phyloP scores from a whole-genome alignment of 2,329 filamentous ascomycete genomes.

The Monilinia aucupariae region DNA sequence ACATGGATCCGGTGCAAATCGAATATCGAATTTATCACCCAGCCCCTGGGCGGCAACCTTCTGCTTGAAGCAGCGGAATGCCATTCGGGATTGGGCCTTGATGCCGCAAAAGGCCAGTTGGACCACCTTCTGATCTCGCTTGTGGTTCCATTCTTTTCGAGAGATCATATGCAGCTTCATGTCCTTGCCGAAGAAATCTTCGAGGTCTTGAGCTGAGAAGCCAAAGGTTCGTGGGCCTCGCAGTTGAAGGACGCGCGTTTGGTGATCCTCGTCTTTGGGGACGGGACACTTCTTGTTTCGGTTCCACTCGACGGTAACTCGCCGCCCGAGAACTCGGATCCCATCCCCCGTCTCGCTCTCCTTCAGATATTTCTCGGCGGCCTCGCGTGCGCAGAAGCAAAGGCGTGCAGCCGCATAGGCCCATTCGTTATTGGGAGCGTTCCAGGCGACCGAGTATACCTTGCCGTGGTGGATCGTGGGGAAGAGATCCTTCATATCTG shows the following conservation, averaged over 20 bases:
- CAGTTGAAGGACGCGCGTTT: slow-evolving; percentile 20
- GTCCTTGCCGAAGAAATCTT: slow-evolving; percentile 14
- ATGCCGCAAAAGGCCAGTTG: slow-evolving; percentile 16
- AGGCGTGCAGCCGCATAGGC: not conserved
- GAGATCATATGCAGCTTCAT: slow-evolving; percentile 19
- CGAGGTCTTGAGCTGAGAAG: slow-evolving; percentile 3
- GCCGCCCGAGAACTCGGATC: slow-evolving; percentile 14
- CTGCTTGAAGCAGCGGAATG: slow-evolving; percentile 12
- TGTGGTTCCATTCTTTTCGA: slow-evolving; percentile 2
- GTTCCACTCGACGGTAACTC: slow-evolving; percentile 18
- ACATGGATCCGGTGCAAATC: slow-evolving; percentile 18
- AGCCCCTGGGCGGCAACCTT: not conserved
- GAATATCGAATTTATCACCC: slow-evolving; percentile 6
- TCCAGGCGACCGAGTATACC: not conserved
- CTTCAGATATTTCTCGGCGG: not conserved
- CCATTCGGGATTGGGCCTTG: slow-evolving; percentile 12
- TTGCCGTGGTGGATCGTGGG: slow-evolving; percentile 1
- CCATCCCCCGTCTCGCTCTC: slow-evolving; percentile 4
- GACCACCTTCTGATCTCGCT: not conserved
- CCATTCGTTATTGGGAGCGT: not conserved
- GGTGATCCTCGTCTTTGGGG: not conserved
- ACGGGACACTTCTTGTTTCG: slow-evolving; percentile 14
- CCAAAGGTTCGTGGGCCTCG: slow-evolving; percentile 1
- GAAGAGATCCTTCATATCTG: not conserved
- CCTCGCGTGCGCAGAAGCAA: slow-evolving; percentile 8